Percentiles rank a stretch among this genome's conserved stretches.
phyloP scores from a whole-genome alignment of 176 grass and related monocot genomes.

The sorghum (Sorghum bicolor) region DNA sequence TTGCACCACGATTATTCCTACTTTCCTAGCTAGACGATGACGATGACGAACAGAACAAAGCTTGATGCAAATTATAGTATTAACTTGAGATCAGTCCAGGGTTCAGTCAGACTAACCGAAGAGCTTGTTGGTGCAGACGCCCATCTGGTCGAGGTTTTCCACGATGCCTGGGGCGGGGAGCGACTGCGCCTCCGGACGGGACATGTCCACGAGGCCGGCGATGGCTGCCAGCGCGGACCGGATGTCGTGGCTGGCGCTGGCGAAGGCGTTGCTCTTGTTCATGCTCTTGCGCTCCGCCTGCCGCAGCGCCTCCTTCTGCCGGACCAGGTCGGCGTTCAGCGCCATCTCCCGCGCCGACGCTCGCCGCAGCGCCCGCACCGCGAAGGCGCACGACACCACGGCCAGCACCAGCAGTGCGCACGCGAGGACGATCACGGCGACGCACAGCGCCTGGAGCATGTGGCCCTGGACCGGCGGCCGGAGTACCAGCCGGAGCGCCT shows the following conservation, averaged over 20 bases:
- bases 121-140: slow-evolving; percentile 52
- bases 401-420: not conserved
- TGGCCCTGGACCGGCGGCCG: not conserved
- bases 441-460: not conserved
- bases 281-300: slow-evolving; percentile 83
- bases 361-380: not conserved
- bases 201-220: slow-evolving; percentile 43
- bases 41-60: not conserved
- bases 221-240: slow-evolving; percentile 51
- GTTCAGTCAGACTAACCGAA: slow-evolving; percentile 43
- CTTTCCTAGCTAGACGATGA: not conserved
- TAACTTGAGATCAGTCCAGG: not conserved
- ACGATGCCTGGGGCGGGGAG: slow-evolving; percentile 24
- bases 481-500: slow-evolving; percentile 32
- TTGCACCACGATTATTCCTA: not conserved
- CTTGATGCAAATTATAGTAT: not conserved
- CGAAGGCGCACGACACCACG: not conserved
- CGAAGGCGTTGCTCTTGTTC: slow-evolving; percentile 91
- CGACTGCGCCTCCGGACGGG: not conserved
- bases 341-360: slow-evolving; percentile 17
- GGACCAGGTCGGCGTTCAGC: slow-evolving; percentile 52
- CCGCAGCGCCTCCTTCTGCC: slow-evolving; percentile 56
- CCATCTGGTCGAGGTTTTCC: slow-evolving; percentile 50
- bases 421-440: not conserved
- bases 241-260: slow-evolving; percentile 67